These are phyloP conservation scores for Hydnomerulius pinastri DNA, from an alignment of 768 basidiomycete genomes.

Conservation along the genomic window DNA sequence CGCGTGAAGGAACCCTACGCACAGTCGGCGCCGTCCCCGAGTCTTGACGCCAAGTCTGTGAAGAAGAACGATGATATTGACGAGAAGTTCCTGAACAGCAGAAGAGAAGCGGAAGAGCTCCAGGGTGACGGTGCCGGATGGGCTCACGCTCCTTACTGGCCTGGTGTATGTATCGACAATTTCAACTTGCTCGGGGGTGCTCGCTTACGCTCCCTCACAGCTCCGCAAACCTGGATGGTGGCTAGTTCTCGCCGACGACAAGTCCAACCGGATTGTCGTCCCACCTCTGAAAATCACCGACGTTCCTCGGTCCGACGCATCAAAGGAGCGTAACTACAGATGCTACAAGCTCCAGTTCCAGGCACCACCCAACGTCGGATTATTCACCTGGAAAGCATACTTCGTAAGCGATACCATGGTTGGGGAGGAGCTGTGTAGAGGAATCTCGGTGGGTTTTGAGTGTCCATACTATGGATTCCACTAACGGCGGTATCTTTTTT, in stretches of 20 bases:
- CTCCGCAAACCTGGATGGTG: slow-evolving; percentile 92
- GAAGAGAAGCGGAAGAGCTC: slow-evolving; percentile 64
- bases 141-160: slow-evolving; percentile 95
- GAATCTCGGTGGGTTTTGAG: slow-evolving; percentile 72
- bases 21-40: slow-evolving; percentile 30
- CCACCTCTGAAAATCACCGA: slow-evolving; percentile 83
- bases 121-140: slow-evolving; percentile 48
- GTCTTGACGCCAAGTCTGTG: slow-evolving; percentile 43
- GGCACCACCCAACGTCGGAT: slow-evolving; percentile 79
- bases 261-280: slow-evolving; percentile 81
- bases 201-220: slow-evolving; percentile 37
- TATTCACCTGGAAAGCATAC: slow-evolving; percentile 88
- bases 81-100: slow-evolving; percentile 65
- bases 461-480: no score
- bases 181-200: background rate
- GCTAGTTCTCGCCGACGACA: slow-evolving; percentile 87
- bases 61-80: slow-evolving; percentile 61
- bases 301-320: slow-evolving; percentile 62
- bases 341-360: slow-evolving; percentile 94
- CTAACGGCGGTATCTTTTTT: no score
- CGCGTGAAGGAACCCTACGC: slow-evolving; percentile 62
- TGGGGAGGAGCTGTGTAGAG: slow-evolving; percentile 71
- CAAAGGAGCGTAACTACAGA: slow-evolving; percentile 61
- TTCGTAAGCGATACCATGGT: slow-evolving; percentile 88
- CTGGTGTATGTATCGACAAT: slow-evolving; percentile 56